phyloP scores from a whole-genome alignment of 805 yeast species.

The Teunomyces pallodes region DNA sequence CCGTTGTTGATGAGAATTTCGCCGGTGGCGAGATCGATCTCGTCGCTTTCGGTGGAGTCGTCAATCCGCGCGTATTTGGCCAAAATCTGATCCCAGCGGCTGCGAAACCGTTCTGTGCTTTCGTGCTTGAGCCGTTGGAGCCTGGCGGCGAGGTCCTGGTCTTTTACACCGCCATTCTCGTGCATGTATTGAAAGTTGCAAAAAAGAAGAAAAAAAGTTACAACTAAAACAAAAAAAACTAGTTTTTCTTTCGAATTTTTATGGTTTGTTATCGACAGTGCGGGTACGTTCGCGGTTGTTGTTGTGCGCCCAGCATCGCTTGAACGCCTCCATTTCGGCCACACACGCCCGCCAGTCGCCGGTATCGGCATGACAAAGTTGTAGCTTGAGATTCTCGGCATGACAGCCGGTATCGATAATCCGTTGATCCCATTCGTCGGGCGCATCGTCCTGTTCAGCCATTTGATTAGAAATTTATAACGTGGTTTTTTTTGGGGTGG shows the following conservation, averaged over 20 bases:
- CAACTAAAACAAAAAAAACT: too few species aligned
- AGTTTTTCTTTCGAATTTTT: constrained; percentile 3
- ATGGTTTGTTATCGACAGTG: constrained; percentile 30
- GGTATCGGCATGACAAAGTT: constrained; percentile 45
- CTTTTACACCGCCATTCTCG: not conserved
- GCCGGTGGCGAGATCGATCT: constrained; percentile 65
- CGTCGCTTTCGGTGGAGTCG: constrained; percentile 55
- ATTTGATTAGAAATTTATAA: too few species aligned
- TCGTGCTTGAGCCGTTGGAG: constrained; percentile 25
- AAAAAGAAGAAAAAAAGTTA: too few species aligned
- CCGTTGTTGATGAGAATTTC: constrained; percentile 65
- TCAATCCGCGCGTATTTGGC: constrained; percentile 48
- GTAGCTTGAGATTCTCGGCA: constrained; percentile 38
- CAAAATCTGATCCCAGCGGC: constrained; percentile 52
- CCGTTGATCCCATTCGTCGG: constrained; percentile 49
- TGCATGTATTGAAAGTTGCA: not conserved
- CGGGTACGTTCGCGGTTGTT: constrained; percentile 52
- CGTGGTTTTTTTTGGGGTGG: too few species aligned
- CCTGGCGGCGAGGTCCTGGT: constrained; percentile 18
- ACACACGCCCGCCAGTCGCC: constrained; percentile 42
- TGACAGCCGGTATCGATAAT: constrained; percentile 44
- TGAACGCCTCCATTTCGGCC: constrained; percentile 54
- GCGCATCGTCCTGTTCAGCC: constrained; percentile 33
- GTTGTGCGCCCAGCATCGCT: constrained; percentile 59
- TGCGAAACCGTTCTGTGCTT: constrained; percentile 25